Evolutionary conservation across 2,329 filamentous ascomycete species (phyloP).

Genomic region (Juglanconis juglandina): DNA sequence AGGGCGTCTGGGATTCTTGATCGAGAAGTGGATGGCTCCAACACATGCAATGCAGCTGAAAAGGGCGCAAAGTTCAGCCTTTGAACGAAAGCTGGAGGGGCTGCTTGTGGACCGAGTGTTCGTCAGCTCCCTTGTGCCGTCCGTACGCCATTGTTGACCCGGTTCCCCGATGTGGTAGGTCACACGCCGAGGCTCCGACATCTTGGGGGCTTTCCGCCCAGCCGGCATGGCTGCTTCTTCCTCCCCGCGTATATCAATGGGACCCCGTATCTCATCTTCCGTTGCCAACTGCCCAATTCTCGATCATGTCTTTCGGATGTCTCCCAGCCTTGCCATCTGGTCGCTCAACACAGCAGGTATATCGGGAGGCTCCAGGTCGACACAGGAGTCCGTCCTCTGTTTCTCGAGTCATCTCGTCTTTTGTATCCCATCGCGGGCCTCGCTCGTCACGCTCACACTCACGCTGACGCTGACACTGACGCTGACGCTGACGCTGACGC

Average conservation of each 20-base stretch:
- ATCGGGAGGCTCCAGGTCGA: background rate
- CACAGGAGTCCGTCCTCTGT: no score
- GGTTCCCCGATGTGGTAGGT: slow-evolving; percentile 5
- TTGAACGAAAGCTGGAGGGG: slow-evolving; percentile 1
- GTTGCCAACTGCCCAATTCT: background rate
- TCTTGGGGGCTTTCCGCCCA: background rate
- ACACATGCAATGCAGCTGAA: background rate
- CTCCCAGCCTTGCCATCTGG: background rate
- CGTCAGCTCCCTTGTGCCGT: slow-evolving; percentile 11
- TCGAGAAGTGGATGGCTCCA: background rate
- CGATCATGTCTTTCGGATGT: background rate
- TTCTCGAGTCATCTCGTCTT: no score
- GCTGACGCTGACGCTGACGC: background rate
- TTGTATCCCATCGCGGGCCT: no score
- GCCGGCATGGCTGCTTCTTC: background rate
- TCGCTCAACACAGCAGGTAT: background rate
- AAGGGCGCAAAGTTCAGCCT: slow-evolving; percentile 5
- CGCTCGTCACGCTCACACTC: no score
- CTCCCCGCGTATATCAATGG: background rate
- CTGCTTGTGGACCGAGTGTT: background rate
- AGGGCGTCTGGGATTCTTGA: background rate
- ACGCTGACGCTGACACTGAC: no score
- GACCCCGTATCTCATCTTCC: no score
- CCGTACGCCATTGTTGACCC: background rate
- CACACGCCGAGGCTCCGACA: slow-evolving; percentile 9